Evolutionary conservation across 495 filamentous ascomycete genomes (phyloP).

Genomic region (Bathelium albidoporum): DNA sequence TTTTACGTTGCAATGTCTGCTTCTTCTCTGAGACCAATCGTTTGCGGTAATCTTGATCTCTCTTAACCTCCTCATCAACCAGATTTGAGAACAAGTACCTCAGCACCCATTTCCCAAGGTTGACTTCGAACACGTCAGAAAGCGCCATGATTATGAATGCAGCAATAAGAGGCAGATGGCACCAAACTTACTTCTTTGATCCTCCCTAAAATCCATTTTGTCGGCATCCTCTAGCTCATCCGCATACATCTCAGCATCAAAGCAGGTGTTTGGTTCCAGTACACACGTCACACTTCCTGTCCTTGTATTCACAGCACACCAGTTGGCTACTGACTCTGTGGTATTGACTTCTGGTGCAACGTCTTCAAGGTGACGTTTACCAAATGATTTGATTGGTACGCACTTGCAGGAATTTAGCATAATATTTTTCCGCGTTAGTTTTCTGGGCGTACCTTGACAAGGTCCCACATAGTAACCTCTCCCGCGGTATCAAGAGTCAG

Average conservation of each 20-base stretch:
- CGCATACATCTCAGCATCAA: conserved; percentile 95
- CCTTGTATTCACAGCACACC: conserved; percentile 89
- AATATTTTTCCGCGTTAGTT: conserved; percentile 4
- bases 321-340: conserved; percentile 76
- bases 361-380: conserved; percentile 87
- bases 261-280: conserved; percentile 89
- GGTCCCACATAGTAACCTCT: conserved; percentile 93
- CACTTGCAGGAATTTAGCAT: conserved; percentile 44
- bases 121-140: conserved; percentile 48
- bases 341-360: conserved; percentile 83
- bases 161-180: neutral
- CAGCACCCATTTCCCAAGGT: conserved; percentile 93
- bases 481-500: conserved; percentile 90
- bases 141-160: neutral
- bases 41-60: conserved; percentile 63
- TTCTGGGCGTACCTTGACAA: conserved; percentile 55
- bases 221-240: conserved; percentile 71
- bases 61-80: conserved; percentile 77
- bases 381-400: conserved; percentile 72
- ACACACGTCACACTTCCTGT: conserved; percentile 86
- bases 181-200: conserved; percentile 72
- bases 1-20: conserved; percentile 44
- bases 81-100: conserved; percentile 84
- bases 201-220: conserved; percentile 69
- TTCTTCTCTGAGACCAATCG: conserved; percentile 48